These are phyloP conservation scores for Neurospora tetraspora DNA, from an alignment of 495 filamentous ascomycete genomes.

Conservation along the genomic window DNA sequence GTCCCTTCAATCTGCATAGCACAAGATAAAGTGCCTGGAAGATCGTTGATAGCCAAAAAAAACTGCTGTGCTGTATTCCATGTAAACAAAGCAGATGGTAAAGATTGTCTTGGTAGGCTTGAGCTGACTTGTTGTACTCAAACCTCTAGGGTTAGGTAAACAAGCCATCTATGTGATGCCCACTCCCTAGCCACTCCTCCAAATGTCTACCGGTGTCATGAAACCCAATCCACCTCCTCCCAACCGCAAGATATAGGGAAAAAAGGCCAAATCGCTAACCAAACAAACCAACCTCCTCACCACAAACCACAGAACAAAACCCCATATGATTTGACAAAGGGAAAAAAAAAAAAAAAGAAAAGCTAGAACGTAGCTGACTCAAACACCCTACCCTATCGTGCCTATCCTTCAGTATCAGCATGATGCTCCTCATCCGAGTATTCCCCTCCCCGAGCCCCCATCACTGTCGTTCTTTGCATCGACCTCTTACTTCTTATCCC, in stretches of 20 bases:
- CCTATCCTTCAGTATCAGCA: constrained; percentile 6
- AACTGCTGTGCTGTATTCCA: not conserved
- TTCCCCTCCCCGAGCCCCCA: not conserved
- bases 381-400: not conserved
- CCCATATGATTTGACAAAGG: not conserved
- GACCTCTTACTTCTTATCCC: not conserved
- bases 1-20: not conserved
- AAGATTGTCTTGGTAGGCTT: not conserved
- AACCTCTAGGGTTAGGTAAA: not conserved
- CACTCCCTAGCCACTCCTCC: not conserved
- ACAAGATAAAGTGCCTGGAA: not conserved
- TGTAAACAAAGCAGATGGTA: not conserved
- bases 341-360: not conserved
- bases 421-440: constrained; percentile 9
- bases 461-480: not conserved
- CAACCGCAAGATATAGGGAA: not conserved
- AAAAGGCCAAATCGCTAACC: not conserved
- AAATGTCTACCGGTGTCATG: not conserved
- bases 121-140: not conserved
- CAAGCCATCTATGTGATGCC: not conserved
- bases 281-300: not conserved
- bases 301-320: not conserved
- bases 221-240: not conserved
- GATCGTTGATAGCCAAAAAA: not conserved
- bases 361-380: not conserved